These are phyloP conservation scores for Pestalotiopsis fici DNA, from an alignment of 2,329 filamentous ascomycete genomes.

Conservation along the genomic window DNA sequence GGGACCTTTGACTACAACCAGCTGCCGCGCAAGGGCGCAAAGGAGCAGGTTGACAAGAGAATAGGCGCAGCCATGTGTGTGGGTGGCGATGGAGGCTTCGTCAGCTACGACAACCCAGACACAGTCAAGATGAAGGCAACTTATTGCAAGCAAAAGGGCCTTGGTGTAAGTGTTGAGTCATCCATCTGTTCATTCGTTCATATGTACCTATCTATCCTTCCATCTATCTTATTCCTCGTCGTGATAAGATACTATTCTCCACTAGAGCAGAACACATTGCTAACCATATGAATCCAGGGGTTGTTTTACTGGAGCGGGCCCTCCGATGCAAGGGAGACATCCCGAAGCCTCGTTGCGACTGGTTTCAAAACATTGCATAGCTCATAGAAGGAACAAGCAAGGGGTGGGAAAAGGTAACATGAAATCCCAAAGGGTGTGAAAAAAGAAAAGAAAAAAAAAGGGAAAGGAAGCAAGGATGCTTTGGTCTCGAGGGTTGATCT, in stretches of 20 bases:
- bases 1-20: conserved; percentile 75
- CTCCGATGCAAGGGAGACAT: conserved; percentile 62
- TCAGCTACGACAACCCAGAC: conserved; percentile 77
- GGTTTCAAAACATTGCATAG: conserved; percentile 61
- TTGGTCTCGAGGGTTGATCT: background rate
- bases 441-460: background rate
- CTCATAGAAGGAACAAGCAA: conserved; percentile 23
- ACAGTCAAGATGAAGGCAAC: conserved; percentile 75
- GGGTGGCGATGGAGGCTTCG: conserved; percentile 74
- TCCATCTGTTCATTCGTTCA: background rate
- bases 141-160: conserved; percentile 69
- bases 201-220: no score
- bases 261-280: background rate
- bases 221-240: conserved; percentile 8
- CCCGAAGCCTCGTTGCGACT: conserved; percentile 58
- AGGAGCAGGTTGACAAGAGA: conserved; percentile 68
- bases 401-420: background rate
- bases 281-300: conserved; percentile 46
- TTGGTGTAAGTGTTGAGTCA: conserved; percentile 54
- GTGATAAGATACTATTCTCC: background rate
- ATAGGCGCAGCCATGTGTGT: conserved; percentile 71
- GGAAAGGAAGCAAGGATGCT: background rate
- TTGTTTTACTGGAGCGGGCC: conserved; percentile 84
- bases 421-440: background rate
- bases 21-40: conserved; percentile 61